Conservation (phyloP, 2,329 filamentous ascomycete species). For the Chrysoporthe cubensis region DNA sequence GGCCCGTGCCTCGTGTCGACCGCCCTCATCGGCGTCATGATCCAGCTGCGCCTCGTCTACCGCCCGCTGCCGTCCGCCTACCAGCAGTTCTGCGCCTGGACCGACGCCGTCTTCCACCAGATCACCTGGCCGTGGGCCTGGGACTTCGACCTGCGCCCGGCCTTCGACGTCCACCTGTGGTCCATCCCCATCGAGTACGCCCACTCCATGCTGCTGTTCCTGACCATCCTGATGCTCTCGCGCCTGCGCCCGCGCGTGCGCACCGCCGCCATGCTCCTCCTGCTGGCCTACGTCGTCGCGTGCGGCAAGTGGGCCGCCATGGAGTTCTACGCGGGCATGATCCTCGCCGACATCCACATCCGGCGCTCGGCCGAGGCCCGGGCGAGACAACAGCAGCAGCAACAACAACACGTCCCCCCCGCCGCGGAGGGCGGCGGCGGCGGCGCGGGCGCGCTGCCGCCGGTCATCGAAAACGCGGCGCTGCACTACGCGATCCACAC, state of each 20-base stretch:
- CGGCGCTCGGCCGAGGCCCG: constrained; percentile 36
- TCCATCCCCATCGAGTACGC: constrained; percentile 53
- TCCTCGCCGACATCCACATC: constrained; percentile 50
- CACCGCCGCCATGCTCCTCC: constrained; percentile 35
- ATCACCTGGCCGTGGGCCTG: constrained; percentile 43
- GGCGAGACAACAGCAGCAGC: constrained; percentile 27
- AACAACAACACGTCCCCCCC: neutral
- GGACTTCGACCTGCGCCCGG: constrained; percentile 40
- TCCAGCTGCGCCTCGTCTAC: constrained; percentile 38
- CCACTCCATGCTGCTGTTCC: constrained; percentile 50
- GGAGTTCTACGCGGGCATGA: constrained; percentile 51
- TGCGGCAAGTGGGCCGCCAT: constrained; percentile 48
- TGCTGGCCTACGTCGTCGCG: constrained; percentile 43
- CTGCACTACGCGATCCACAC: constrained; percentile 33
- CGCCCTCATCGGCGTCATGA: constrained; percentile 42
- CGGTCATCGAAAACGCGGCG: constrained; percentile 23
- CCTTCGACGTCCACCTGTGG: constrained; percentile 52
- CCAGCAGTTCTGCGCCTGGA: constrained; percentile 39
- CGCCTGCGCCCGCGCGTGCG: constrained; percentile 40
- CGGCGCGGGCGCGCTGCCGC: constrained; percentile 20
- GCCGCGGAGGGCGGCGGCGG: neutral
- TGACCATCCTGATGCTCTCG: constrained; percentile 43
- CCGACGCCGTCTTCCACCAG: constrained; percentile 37
- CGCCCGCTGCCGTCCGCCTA: constrained; percentile 33
- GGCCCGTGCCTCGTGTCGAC: constrained; percentile 49